These are phyloP conservation scores for Cordyceps tenuipes DNA, from an alignment of 2,329 filamentous ascomycete genomes.

Conservation along the genomic window DNA sequence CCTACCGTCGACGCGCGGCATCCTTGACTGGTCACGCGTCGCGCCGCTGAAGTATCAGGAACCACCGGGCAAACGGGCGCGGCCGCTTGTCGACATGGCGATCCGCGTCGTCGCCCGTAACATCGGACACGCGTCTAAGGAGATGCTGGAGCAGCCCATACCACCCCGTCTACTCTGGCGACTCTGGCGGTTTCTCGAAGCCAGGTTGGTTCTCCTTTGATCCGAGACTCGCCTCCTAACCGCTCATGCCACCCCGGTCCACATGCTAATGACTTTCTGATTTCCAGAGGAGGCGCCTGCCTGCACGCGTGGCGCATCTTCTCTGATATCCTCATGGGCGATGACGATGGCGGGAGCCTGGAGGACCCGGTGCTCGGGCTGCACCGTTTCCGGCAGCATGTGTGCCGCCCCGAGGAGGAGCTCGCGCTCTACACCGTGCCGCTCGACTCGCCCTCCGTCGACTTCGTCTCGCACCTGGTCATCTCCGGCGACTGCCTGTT, in stretches of 20 bases:
- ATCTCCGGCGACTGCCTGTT: slow-evolving; percentile 30
- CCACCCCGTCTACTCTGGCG: slow-evolving; percentile 27
- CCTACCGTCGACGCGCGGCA: slow-evolving; percentile 15
- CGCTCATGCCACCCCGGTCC: background rate
- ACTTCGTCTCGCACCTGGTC: slow-evolving; percentile 34
- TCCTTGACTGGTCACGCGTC: slow-evolving; percentile 29
- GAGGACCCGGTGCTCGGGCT: slow-evolving; percentile 28
- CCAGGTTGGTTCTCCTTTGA: slow-evolving; percentile 23
- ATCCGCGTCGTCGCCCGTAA: slow-evolving; percentile 30
- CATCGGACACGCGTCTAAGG: slow-evolving; percentile 25
- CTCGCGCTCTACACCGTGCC: slow-evolving; percentile 31
- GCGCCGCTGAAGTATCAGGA: slow-evolving; percentile 20
- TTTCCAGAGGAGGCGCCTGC: slow-evolving; percentile 14
- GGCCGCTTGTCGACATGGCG: slow-evolving; percentile 32
- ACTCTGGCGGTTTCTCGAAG: slow-evolving; percentile 32
- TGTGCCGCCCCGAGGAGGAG: slow-evolving; percentile 26
- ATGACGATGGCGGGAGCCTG: slow-evolving; percentile 15
- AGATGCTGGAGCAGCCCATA: slow-evolving; percentile 27
- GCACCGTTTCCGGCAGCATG: slow-evolving; percentile 32
- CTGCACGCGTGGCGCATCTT: slow-evolving; percentile 34
- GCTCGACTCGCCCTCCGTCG: slow-evolving; percentile 26
- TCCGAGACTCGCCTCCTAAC: background rate
- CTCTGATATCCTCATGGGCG: slow-evolving; percentile 24
- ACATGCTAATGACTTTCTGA: background rate
- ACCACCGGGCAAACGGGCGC: slow-evolving; percentile 20